Percentiles rank a stretch among this genome's conserved stretches.
Evolutionary conservation across 352 stramenopile genomes (phyloP).

Genomic region (Aphanomyces stellatus): DNA sequence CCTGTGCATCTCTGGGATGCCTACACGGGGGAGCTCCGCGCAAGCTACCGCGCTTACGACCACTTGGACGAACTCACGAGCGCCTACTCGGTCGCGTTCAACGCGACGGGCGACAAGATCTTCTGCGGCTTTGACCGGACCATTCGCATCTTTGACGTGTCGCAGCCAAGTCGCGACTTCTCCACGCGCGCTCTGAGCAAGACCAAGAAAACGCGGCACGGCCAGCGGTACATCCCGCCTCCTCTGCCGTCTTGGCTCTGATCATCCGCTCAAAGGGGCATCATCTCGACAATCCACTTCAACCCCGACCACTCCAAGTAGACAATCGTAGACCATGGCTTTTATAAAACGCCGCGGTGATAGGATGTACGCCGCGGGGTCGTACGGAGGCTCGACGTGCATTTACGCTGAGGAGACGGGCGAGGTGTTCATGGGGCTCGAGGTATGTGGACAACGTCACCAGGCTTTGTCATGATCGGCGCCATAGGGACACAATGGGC

Average conservation of each 20-base stretch:
- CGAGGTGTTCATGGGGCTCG: conserved; percentile 39
- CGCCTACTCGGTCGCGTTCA: conserved; percentile 75
- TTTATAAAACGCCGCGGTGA: not conserved
- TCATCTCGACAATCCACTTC: conserved; percentile 72
- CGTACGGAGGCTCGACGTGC: conserved; percentile 70
- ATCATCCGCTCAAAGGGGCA: conserved; percentile 22
- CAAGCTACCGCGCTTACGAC: conserved; percentile 75
- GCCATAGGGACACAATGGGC: conserved; percentile 59
- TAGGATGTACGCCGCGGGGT: conserved; percentile 73
- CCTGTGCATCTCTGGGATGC: conserved; percentile 90
- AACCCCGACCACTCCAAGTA: conserved; percentile 72
- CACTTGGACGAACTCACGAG: conserved; percentile 80
- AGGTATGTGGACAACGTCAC: no score
- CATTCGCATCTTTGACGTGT: conserved; percentile 74
- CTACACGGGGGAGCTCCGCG: conserved; percentile 73
- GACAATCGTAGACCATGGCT: not conserved
- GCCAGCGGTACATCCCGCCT: conserved; percentile 30
- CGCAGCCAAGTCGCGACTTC: conserved; percentile 55
- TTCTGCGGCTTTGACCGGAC: conserved; percentile 81
- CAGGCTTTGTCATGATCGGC: no score
- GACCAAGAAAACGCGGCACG: conserved; percentile 51
- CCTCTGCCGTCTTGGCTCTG: not conserved
- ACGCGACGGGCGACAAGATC: conserved; percentile 63
- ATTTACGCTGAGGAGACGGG: conserved; percentile 78
- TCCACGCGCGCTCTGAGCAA: conserved; percentile 40